Evolutionary conservation across 2,329 filamentous ascomycete genomes (phyloP).

Genomic region (Penicillium sp.): DNA sequence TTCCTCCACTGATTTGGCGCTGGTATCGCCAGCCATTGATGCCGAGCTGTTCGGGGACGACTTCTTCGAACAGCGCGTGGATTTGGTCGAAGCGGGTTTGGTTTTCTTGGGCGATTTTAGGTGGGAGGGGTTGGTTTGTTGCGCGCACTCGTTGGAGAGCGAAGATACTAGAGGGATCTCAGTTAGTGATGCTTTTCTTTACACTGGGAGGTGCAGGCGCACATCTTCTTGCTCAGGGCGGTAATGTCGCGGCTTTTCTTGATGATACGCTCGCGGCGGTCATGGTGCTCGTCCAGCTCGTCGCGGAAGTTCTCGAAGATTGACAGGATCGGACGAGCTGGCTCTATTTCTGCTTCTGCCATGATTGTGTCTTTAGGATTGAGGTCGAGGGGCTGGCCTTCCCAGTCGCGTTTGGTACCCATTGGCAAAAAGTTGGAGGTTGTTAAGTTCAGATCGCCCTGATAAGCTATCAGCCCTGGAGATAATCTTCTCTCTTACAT

Average conservation of each 20-base stretch:
- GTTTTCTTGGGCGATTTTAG: conserved; percentile 61
- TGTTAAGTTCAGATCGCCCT: conserved; percentile 4
- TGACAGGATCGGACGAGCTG: conserved; percentile 42
- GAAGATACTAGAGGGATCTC: conserved; percentile 56
- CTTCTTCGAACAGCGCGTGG: conserved; percentile 54
- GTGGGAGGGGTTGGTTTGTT: conserved; percentile 47
- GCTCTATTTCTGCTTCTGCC: conserved; percentile 10
- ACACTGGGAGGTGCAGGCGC: conserved; percentile 23
- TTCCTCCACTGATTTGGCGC: conserved; percentile 63
- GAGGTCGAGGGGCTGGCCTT: conserved; percentile 25
- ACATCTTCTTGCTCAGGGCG: conserved; percentile 95
- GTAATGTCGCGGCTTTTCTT: conserved; percentile 91
- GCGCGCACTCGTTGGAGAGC: conserved; percentile 58
- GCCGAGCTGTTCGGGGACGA: conserved; percentile 65
- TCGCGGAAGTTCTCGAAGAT: conserved; percentile 82
- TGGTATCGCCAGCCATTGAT: conserved; percentile 77
- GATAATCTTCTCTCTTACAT: not conserved
- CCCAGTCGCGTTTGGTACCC: conserved; percentile 34
- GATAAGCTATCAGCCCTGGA: conserved; percentile 3
- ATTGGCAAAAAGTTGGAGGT: conserved; percentile 17
- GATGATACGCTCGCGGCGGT: conserved; percentile 78
- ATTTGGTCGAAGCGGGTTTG: conserved; percentile 63
- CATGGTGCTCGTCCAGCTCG: conserved; percentile 89
- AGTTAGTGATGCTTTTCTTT: not conserved
- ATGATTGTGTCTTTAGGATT: conserved; percentile 10